Conservation (phyloP, 2,329 filamentous ascomycete species). For the Claviceps arundinis region DNA sequence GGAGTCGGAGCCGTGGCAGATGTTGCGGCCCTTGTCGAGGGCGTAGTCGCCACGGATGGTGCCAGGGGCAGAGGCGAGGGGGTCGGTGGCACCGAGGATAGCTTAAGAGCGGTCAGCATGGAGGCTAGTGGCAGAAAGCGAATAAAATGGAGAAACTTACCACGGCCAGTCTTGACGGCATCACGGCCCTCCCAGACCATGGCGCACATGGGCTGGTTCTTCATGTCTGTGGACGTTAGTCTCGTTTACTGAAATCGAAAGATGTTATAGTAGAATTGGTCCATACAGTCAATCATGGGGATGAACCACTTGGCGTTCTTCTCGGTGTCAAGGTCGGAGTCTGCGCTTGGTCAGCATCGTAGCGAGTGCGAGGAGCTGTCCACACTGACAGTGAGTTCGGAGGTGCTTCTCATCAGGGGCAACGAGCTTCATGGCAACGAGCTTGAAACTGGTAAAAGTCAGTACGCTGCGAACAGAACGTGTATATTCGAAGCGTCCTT, state of each 20-base stretch:
- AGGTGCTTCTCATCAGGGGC: slow-evolving; percentile 87
- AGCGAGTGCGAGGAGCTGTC: slow-evolving; percentile 1
- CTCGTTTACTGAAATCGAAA: background rate
- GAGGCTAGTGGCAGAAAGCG: background rate
- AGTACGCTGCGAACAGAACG: background rate
- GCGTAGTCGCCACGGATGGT: slow-evolving; percentile 95
- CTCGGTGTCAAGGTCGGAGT: slow-evolving; percentile 55
- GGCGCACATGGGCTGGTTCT: slow-evolving; percentile 63
- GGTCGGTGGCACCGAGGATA: slow-evolving; percentile 98
- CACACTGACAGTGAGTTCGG: slow-evolving; percentile 73
- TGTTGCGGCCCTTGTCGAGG: slow-evolving; percentile 79
- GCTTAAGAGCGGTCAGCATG: slow-evolving; percentile 27
- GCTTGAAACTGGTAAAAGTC: slow-evolving; percentile 54
- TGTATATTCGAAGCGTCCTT: slow-evolving; percentile 17
- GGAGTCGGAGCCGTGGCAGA: slow-evolving; percentile 98
- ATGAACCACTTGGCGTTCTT: slow-evolving; percentile 92
- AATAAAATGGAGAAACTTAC: slow-evolving; percentile 34
- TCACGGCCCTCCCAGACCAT: slow-evolving; percentile 99
- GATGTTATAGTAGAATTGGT: background rate
- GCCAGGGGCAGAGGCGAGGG: slow-evolving; percentile 80
- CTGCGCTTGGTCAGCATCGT: slow-evolving; percentile 25
- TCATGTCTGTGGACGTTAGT: slow-evolving; percentile 3
- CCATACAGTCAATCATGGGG: slow-evolving; percentile 80
- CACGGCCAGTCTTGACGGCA: slow-evolving; percentile 94
- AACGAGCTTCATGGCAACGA: slow-evolving; percentile 92